phyloP scores from a whole-genome alignment of 345 rosid genomes.

The Populus ilicifolia region DNA sequence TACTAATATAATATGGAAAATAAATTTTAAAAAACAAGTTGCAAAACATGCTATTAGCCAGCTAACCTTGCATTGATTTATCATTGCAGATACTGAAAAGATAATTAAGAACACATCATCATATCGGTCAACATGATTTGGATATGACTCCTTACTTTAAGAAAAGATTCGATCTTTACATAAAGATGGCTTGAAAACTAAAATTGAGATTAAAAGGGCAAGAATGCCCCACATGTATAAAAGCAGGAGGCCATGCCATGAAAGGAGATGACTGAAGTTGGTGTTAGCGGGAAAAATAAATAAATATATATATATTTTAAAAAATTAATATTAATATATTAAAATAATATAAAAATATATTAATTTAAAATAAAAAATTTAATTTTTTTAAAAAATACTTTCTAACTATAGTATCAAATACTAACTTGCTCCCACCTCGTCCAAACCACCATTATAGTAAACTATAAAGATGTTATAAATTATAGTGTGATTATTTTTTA shows the following conservation, averaged over 20 bases:
- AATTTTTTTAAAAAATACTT: too few species aligned
- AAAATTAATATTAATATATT: too few species aligned
- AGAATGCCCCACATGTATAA: neutral
- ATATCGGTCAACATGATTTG: neutral
- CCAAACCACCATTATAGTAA: neutral
- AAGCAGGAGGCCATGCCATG: constrained; percentile 1
- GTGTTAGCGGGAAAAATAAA: too few species aligned
- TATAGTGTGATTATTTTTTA: too few species aligned
- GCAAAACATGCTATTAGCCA: too few species aligned
- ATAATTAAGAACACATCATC: neutral
- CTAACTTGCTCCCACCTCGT: neutral
- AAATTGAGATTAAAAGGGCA: neutral
- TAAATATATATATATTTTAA: too few species aligned
- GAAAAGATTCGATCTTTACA: neutral
- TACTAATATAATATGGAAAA: too few species aligned
- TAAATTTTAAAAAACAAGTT: too few species aligned
- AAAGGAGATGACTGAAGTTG: neutral
- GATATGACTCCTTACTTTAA: neutral
- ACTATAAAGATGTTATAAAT: too few species aligned
- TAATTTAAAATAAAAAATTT: too few species aligned
- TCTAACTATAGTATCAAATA: too few species aligned
- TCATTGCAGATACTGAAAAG: neutral
- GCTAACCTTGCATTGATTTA: neutral
- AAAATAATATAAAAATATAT: too few species aligned
- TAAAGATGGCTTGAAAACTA: neutral